Conservation (phyloP, 2,329 filamentous ascomycete genomes). For the Botrytis cinerea region DNA sequence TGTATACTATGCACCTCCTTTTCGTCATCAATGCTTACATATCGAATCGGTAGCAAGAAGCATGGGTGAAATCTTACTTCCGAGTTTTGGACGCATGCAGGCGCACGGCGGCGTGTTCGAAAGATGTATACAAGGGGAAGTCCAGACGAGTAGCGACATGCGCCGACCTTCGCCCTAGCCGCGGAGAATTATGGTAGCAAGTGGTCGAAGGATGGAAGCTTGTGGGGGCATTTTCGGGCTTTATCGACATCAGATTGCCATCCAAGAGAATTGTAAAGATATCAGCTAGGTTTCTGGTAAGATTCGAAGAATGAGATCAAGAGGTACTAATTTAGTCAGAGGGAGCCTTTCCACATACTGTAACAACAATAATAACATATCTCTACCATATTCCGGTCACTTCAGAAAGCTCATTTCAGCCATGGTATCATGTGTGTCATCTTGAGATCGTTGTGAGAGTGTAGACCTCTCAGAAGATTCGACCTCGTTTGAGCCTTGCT, state of each 20-base stretch:
- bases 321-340: neutral
- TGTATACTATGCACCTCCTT: neutral
- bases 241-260: neutral
- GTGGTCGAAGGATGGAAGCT: neutral
- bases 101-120: neutral
- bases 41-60: neutral
- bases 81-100: neutral
- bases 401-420: neutral
- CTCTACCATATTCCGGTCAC: neutral
- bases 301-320: neutral
- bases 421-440: neutral
- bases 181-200: neutral
- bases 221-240: neutral
- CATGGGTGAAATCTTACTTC: neutral
- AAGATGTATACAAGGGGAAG: neutral
- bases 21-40: neutral
- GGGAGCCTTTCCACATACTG: neutral
- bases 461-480: neutral
- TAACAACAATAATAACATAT: neutral
- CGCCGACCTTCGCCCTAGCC: neutral
- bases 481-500: neutral
- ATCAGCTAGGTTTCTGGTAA: neutral
- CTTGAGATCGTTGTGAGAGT: neutral
- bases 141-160: neutral
- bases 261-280: neutral